phyloP scores from a whole-genome alignment of 1,284 basidiomycete species.

The Erythrobasidium hasegawianum region DNA sequence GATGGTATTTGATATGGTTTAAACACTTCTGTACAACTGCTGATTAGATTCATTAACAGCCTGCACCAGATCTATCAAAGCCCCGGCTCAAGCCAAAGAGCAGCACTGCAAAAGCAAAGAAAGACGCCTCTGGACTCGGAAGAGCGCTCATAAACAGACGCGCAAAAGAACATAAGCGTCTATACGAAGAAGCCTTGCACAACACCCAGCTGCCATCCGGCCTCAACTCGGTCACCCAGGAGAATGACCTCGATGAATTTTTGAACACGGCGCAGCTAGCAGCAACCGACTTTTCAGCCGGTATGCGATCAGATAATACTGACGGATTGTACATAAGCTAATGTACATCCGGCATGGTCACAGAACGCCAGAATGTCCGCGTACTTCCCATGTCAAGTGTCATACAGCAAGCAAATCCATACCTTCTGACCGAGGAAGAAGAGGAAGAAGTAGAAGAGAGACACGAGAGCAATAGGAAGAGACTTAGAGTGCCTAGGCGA shows the following conservation, averaged over 20 bases:
- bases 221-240: slow-evolving; percentile 90
- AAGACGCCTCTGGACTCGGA: slow-evolving; percentile 61
- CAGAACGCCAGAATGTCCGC: slow-evolving; percentile 86
- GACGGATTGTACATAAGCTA: background rate
- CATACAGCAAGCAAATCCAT: slow-evolving; percentile 66
- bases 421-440: slow-evolving; percentile 77
- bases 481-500: slow-evolving; percentile 72
- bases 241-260: slow-evolving; percentile 93
- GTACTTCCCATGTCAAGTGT: slow-evolving; percentile 65
- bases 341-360: background rate
- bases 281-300: slow-evolving; percentile 94
- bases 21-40: no score
- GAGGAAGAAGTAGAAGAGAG: slow-evolving; percentile 69
- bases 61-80: slow-evolving; percentile 27
- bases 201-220: slow-evolving; percentile 70
- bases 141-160: slow-evolving; percentile 86
- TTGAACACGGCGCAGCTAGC: slow-evolving; percentile 91
- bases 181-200: slow-evolving; percentile 57
- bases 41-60: background rate
- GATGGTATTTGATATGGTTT: no score
- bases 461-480: slow-evolving; percentile 67
- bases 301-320: slow-evolving; percentile 53
- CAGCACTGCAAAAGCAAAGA: slow-evolving; percentile 29
- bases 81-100: slow-evolving; percentile 28
- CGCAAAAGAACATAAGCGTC: slow-evolving; percentile 67